Percentiles rank a stretch among this genome's conserved stretches.
Conservation (phyloP, 345 rosid genomes). For the Erysimum cheiranthoides region DNA sequence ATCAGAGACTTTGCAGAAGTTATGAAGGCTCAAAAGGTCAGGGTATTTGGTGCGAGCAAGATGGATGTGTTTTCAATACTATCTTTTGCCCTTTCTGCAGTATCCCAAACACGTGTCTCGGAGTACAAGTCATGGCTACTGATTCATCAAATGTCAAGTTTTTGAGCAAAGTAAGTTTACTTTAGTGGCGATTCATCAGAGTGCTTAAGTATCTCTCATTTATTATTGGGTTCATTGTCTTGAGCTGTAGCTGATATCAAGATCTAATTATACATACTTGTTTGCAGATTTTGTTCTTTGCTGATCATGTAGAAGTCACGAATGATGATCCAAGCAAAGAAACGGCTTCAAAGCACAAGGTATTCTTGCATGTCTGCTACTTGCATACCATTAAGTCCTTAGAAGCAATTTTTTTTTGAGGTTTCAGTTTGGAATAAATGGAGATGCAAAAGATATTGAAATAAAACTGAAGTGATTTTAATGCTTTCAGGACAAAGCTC, state of each 20-base stretch:
- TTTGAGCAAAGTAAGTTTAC: constrained; percentile 64
- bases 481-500: constrained; percentile 1
- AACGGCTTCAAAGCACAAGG: constrained; percentile 45
- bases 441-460: constrained; percentile 1
- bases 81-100: constrained; percentile 84
- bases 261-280: constrained; percentile 15
- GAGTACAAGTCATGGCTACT: constrained; percentile 82
- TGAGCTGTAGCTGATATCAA: constrained; percentile 14
- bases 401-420: background rate
- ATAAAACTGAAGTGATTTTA: background rate
- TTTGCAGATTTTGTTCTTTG: constrained; percentile 66
- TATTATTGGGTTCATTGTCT: constrained; percentile 4
- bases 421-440: background rate
- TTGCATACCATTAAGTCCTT: background rate
- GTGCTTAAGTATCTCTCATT: constrained; percentile 1
- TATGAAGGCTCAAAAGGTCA: constrained; percentile 47
- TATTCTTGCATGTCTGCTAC: constrained; percentile 36
- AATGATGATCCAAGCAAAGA: constrained; percentile 47
- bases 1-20: constrained; percentile 56
- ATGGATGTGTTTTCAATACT: constrained; percentile 85
- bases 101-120: constrained; percentile 62
- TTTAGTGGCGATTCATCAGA: constrained; percentile 4
- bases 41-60: constrained; percentile 83
- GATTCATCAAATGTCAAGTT: constrained; percentile 77
- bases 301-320: constrained; percentile 55